phyloP scores from a whole-genome alignment of 345 rosid species.

The Populus nigra region DNA sequence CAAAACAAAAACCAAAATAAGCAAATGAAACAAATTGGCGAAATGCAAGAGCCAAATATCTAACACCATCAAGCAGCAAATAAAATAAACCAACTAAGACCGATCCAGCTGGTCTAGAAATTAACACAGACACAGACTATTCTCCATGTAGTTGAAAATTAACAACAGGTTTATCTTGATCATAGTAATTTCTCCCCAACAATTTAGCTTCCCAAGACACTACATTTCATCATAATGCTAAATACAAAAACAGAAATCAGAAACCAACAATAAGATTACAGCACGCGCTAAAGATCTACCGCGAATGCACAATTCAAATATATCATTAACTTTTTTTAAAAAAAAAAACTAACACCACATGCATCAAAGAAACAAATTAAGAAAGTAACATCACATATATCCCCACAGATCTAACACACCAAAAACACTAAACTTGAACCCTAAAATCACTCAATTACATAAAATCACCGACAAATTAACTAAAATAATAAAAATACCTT shows the following conservation, averaged over 20 bases:
- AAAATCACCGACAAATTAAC: constrained; percentile 4
- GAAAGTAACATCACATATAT: neutral
- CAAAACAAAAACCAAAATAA: constrained; percentile 12
- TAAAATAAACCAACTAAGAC: neutral
- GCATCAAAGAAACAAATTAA: neutral
- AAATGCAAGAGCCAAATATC: neutral
- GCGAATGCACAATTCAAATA: neutral
- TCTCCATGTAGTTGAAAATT: neutral
- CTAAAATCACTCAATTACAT: constrained; percentile 1
- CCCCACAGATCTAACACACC: neutral
- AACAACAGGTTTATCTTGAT: neutral
- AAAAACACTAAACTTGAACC: neutral
- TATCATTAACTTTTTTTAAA: neutral
- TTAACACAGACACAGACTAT: neutral
- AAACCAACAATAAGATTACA: neutral
- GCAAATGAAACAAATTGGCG: neutral
- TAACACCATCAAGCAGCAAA: neutral
- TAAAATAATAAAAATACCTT: constrained; percentile 49
- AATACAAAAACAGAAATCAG: too few relatives aligned
- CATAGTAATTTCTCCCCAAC: neutral
- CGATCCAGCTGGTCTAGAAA: neutral
- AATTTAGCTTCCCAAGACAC: neutral
- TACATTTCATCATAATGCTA: neutral
- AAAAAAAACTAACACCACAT: neutral
- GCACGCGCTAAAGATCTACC: neutral